A percentile compares a stretch with the other conserved stretches of the same genome.
These are phyloP conservation scores for Rhodotorula paludigena DNA, from an alignment of 768 basidiomycete genomes.

Conservation along the genomic window DNA sequence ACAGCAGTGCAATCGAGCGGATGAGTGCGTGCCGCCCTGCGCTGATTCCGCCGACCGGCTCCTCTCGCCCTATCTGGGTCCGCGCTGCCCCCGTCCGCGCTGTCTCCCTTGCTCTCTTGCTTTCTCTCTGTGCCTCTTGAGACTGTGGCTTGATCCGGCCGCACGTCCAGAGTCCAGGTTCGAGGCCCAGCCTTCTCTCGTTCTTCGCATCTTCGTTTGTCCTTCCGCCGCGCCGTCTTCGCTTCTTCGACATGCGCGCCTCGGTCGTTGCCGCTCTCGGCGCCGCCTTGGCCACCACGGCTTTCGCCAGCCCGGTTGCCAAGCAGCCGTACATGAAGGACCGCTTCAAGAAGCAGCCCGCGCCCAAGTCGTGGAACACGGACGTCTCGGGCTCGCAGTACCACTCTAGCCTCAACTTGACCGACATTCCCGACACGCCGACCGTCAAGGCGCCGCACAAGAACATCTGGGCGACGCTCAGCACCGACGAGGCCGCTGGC, in stretches of 20 bases:
- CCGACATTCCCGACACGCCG: not conserved
- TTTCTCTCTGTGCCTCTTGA: no score
- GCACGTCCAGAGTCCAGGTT: no score
- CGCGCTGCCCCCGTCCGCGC: no score
- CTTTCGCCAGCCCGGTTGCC: slow-evolving; percentile 6
- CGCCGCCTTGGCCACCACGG: not conserved
- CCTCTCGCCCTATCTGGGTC: no score
- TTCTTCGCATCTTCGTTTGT: no score
- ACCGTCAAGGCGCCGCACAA: slow-evolving; percentile 18
- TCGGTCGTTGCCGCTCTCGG: not conserved
- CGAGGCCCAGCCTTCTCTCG: no score
- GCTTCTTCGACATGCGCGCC: not conserved
- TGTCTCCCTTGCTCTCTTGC: no score
- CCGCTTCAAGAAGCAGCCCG: not conserved
- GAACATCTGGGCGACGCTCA: slow-evolving; percentile 33
- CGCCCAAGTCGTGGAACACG: not conserved
- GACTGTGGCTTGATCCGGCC: no score
- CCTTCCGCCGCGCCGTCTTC: no score
- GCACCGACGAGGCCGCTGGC: slow-evolving; percentile 24
- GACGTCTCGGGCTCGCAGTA: not conserved
- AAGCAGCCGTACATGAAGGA: slow-evolving; percentile 9
- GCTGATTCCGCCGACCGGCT: no score
- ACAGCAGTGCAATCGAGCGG: no score
- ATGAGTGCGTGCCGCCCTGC: no score
- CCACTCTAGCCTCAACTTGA: not conserved